Evolutionary conservation across 1,284 basidiomycete genomes (phyloP).

Genomic region (Rhodotorula glutinis): DNA sequence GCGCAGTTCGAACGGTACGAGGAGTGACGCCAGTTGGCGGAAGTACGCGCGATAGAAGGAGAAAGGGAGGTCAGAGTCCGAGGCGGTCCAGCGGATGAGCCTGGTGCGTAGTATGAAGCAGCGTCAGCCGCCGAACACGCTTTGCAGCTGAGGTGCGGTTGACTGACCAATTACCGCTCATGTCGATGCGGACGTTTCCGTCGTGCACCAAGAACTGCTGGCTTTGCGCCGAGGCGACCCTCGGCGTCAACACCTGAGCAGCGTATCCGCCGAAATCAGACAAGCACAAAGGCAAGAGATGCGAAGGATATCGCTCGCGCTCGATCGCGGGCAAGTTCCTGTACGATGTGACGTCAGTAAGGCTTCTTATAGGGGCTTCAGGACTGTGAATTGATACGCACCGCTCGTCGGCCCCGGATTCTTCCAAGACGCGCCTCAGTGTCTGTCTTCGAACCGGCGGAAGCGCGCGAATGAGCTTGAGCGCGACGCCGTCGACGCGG

Average conservation of each 20-base stretch:
- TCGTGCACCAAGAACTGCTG: conserved; percentile 34
- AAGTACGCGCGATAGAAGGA: conserved; percentile 57
- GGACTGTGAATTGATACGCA: too few relatives aligned
- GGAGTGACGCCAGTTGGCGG: conserved; percentile 52
- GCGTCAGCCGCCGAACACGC: too few relatives aligned
- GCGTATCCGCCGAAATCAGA: conserved; percentile 29
- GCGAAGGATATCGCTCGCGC: conserved; percentile 24
- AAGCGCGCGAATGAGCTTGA: conserved; percentile 53
- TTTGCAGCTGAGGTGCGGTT: too few relatives aligned
- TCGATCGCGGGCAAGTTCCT: conserved; percentile 25
- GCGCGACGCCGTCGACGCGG: conserved; percentile 53
- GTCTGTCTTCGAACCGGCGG: conserved; percentile 51
- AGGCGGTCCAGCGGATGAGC: conserved; percentile 47
- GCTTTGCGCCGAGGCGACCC: neutral
- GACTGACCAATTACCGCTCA: conserved; percentile 43
- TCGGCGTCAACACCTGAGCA: conserved; percentile 17
- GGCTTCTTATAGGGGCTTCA: neutral
- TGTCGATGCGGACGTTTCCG: conserved; percentile 33
- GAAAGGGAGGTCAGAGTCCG: conserved; percentile 55
- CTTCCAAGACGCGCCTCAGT: conserved; percentile 47
- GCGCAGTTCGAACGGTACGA: conserved; percentile 46
- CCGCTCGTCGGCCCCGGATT: conserved; percentile 37
- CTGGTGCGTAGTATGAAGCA: neutral
- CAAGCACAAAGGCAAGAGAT: conserved; percentile 32
- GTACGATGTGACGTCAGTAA: neutral